Evolutionary conservation across 1,284 basidiomycete species (phyloP).

Genomic region (Ustilago hordei): DNA sequence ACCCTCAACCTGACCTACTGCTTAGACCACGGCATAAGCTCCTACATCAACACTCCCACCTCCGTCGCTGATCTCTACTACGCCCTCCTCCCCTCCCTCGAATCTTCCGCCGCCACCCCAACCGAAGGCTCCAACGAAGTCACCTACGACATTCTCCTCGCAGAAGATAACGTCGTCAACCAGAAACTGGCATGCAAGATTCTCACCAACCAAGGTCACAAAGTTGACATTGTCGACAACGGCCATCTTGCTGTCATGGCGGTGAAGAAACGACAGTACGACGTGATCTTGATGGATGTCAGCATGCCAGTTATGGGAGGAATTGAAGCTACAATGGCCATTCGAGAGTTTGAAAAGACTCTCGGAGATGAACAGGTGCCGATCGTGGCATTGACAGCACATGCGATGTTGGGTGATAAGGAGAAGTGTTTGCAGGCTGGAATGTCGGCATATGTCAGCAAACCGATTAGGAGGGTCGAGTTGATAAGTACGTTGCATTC

Average conservation of each 20-base stretch:
- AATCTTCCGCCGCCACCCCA: conserved; percentile 88
- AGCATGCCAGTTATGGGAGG: conserved; percentile 74
- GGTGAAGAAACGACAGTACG: conserved; percentile 81
- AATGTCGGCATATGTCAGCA: conserved; percentile 66
- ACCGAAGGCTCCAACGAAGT: conserved; percentile 82
- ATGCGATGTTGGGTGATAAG: conserved; percentile 74
- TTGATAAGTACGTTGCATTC: conserved; percentile 63
- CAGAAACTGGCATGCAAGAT: conserved; percentile 97
- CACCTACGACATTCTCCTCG: conserved; percentile 91
- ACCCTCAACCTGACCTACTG: conserved; percentile 74
- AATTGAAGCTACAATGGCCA: conserved; percentile 77
- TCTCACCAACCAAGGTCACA: conserved; percentile 94
- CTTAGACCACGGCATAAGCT: conserved; percentile 87
- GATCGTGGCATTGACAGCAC: conserved; percentile 94
- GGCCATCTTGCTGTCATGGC: conserved; percentile 90
- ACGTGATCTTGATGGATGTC: conserved; percentile 88
- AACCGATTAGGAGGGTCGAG: conserved; percentile 65
- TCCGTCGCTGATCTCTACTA: conserved; percentile 88
- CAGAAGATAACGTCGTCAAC: conserved; percentile 98
- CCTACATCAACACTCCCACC: conserved; percentile 90
- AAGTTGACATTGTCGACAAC: conserved; percentile 97
- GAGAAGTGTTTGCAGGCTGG: conserved; percentile 67
- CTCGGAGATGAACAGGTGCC: conserved; percentile 82
- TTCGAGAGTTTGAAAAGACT: conserved; percentile 80
- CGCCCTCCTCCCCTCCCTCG: conserved; percentile 91